Percentiles rank a stretch among this genome's conserved stretches.
These are phyloP conservation scores for Raddia guianensis DNA, from an alignment of 176 grass and related monocot species.

Conservation along the genomic window DNA sequence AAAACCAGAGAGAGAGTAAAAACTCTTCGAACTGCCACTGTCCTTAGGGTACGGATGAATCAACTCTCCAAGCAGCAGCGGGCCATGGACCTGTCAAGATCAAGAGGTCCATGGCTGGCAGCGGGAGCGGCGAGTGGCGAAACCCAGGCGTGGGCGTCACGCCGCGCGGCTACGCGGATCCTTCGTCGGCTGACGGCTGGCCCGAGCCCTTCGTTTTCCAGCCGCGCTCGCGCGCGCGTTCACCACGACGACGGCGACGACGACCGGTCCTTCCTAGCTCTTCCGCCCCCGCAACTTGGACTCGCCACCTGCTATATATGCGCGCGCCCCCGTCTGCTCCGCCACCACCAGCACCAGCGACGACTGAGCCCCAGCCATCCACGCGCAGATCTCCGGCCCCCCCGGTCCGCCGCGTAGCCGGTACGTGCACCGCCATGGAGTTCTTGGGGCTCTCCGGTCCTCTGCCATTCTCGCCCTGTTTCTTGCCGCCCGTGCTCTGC, in stretches of 20 bases:
- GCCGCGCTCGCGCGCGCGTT: background rate
- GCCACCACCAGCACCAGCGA: background rate
- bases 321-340: background rate
- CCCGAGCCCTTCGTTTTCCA: background rate
- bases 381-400: background rate
- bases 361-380: background rate
- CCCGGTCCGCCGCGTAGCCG: background rate
- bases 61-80: no score
- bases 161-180: conserved; percentile 19
- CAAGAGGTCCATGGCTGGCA: no score
- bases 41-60: no score
- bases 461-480: background rate
- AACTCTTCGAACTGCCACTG: no score
- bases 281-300: background rate
- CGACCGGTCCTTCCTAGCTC: conserved; percentile 18
- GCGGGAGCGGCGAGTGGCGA: no score
- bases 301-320: background rate
- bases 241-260: background rate
- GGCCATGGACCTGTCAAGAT: no score
- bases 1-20: no score
- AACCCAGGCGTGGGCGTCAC: background rate
- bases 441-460: background rate
- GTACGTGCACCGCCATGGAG: background rate
- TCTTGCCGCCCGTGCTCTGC: no score
- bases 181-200: background rate